These are phyloP conservation scores for Wallacemonas sp. DNA, from an alignment of 208 protist genomes.

Conservation along the genomic window DNA sequence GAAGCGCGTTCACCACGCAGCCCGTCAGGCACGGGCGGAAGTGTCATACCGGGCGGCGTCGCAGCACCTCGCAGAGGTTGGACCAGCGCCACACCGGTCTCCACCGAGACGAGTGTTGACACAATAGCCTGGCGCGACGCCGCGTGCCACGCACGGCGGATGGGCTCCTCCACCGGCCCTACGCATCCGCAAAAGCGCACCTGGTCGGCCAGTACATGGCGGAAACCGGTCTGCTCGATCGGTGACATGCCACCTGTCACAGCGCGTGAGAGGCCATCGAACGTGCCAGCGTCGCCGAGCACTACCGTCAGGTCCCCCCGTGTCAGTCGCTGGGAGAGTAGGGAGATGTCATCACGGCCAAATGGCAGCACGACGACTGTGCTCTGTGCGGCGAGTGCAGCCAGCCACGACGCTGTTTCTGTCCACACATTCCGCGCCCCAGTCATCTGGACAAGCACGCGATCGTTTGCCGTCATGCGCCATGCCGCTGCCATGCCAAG, in stretches of 20 bases:
- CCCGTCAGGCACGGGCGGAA: too few species aligned
- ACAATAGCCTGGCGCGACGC: conserved; percentile 90
- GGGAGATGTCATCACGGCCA: conserved; percentile 45
- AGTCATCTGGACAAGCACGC: neutral
- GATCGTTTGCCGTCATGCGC: conserved; percentile 14
- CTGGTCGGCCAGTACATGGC: conserved; percentile 23
- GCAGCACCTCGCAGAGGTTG: conserved; percentile 65
- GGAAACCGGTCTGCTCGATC: conserved; percentile 54
- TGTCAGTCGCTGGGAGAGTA: conserved; percentile 53
- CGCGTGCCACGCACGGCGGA: conserved; percentile 81
- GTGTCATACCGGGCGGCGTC: neutral
- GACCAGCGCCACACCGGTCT: conserved; percentile 95
- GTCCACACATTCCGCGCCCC: neutral
- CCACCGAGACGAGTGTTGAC: conserved; percentile 96
- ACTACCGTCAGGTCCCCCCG: conserved; percentile 83
- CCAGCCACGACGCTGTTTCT: neutral
- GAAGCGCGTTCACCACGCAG: too few species aligned
- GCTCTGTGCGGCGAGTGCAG: neutral
- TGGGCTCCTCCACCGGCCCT: conserved; percentile 82
- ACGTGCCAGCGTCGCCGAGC: conserved; percentile 97
- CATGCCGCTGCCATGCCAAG: conserved; percentile 82
- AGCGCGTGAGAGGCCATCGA: conserved; percentile 84
- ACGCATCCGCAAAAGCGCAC: conserved; percentile 95
- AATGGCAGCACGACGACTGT: neutral
- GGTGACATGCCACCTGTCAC: conserved; percentile 25